phyloP scores from a whole-genome alignment of 345 rosid species.

The Salix brachista region DNA sequence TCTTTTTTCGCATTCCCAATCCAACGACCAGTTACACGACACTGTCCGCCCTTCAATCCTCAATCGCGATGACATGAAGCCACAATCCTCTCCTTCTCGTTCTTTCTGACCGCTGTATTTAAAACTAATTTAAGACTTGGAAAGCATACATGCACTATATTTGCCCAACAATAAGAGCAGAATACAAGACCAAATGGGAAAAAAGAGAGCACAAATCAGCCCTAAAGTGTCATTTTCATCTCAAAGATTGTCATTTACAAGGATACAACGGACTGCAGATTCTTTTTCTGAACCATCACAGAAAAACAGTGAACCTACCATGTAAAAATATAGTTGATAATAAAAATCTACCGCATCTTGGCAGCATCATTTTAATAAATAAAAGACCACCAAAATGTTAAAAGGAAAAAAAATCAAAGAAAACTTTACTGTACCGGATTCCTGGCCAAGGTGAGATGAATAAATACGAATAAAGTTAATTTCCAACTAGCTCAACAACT shows the following conservation, averaged over 20 bases:
- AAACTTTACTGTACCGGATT: constrained; percentile 6
- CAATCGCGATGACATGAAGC: background rate
- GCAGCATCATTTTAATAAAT: constrained; percentile 6
- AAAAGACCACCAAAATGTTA: constrained; percentile 13
- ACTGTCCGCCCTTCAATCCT: background rate
- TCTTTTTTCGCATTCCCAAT: background rate
- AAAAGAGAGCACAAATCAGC: constrained; percentile 1
- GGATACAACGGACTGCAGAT: constrained; percentile 7
- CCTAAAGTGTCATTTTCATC: background rate
- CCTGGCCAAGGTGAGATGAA: background rate
- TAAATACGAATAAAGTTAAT: background rate
- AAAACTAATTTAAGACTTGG: background rate
- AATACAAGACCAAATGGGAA: too few relatives aligned
- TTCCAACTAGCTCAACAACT: constrained; percentile 6
- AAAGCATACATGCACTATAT: background rate
- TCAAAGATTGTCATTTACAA: constrained; percentile 28
- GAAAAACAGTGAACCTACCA: constrained; percentile 19
- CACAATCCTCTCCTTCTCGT: background rate
- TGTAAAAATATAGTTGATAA: background rate
- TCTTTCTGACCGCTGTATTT: background rate
- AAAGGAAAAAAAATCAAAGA: background rate
- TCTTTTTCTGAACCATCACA: constrained; percentile 1
- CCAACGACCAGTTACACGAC: background rate
- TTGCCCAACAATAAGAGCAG: background rate
- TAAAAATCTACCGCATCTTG: constrained; percentile 3